Evolutionary conservation across 2,329 filamentous ascomycete species (phyloP).

Genomic region (Sporothrix mexicana): DNA sequence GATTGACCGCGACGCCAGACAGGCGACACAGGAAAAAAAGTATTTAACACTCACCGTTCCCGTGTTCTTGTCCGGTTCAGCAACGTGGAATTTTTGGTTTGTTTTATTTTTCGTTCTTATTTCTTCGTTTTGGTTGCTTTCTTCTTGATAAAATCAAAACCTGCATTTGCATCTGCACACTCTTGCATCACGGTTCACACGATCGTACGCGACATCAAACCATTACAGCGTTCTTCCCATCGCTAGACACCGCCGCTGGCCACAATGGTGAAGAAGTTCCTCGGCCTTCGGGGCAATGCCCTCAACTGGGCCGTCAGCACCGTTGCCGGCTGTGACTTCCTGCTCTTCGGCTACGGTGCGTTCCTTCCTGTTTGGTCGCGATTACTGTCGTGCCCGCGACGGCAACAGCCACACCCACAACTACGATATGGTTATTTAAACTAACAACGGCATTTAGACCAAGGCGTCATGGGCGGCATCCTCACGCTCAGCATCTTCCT

Average conservation of each 20-base stretch:
- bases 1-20: background rate
- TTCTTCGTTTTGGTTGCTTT: background rate
- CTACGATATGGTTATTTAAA: background rate
- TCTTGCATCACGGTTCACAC: background rate
- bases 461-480: constrained; percentile 77
- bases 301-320: constrained; percentile 73
- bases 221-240: background rate
- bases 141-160: background rate
- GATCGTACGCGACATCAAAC: too few species aligned
- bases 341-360: constrained; percentile 64
- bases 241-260: background rate
- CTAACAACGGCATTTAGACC: constrained; percentile 54
- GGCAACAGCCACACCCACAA: background rate
- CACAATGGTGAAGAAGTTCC: constrained; percentile 50
- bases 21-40: background rate
- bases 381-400: background rate
- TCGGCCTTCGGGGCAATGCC: constrained; percentile 68
- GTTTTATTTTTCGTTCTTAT: constrained; percentile 6
- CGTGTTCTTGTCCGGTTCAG: too few species aligned
- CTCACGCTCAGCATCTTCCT: constrained; percentile 70
- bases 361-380: background rate
- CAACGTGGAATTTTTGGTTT: background rate
- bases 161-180: background rate
- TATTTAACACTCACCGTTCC: constrained; percentile 14
- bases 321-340: constrained; percentile 75